These are phyloP conservation scores for Stramenopiles sp. DNA, from an alignment of 352 stramenopile genomes.

Conservation along the genomic window DNA sequence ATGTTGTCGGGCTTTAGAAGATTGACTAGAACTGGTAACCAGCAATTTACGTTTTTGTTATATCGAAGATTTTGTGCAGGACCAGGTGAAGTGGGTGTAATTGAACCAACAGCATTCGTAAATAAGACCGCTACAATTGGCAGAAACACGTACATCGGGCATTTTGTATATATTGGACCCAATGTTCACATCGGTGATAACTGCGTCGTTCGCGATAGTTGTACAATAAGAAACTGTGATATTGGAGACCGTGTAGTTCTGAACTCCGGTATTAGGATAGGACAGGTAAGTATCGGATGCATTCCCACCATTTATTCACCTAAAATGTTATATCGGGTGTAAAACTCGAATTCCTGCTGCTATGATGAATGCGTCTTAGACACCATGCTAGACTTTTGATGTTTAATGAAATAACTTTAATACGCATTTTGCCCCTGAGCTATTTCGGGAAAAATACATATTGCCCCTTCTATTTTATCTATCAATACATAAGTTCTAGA, in stretches of 20 bases:
- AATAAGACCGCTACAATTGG: background rate
- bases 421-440: background rate
- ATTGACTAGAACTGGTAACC: no score
- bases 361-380: background rate
- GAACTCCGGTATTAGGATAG: conserved; percentile 43
- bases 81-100: no score
- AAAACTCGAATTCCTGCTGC: background rate
- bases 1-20: no score
- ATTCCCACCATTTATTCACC: background rate
- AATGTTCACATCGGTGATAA: background rate
- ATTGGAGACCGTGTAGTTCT: conserved; percentile 41
- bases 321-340: background rate
- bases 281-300: conserved; percentile 27
- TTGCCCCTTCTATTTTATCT: no score
- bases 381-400: background rate
- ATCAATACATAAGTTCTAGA: no score
- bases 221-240: conserved; percentile 41
- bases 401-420: background rate
- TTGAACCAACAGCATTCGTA: background rate
- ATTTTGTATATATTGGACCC: background rate
- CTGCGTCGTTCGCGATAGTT: background rate
- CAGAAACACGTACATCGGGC: background rate
- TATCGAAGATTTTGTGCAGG: no score
- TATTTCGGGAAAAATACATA: no score
- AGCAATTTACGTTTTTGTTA: no score